Conservation (phyloP, 2,329 filamentous ascomycete genomes). For the Epichloe baconii region DNA sequence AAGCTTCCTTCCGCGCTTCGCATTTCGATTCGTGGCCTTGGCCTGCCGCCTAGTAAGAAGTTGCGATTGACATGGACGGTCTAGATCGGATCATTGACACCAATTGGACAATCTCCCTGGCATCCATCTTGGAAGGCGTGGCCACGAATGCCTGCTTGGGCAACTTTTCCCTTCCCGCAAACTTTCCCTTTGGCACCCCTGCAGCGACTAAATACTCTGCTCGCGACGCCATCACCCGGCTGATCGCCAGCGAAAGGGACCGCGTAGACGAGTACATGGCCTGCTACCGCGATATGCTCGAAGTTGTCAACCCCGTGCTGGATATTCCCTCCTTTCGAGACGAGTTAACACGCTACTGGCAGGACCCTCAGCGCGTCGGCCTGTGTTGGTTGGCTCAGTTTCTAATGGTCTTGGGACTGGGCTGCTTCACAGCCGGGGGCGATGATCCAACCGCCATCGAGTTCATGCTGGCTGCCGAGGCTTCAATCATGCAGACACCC, state of each 20-base stretch:
- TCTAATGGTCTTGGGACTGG: conserved; percentile 23
- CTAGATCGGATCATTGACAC: conserved; percentile 16
- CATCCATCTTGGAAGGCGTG: conserved; percentile 18
- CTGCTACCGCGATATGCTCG: conserved; percentile 19
- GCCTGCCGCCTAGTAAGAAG: background rate
- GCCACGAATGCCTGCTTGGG: conserved; percentile 23
- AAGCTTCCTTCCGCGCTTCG: background rate
- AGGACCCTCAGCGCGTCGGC: conserved; percentile 15
- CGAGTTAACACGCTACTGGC: conserved; percentile 21
- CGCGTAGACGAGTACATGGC: conserved; percentile 16
- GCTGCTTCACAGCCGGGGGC: conserved; percentile 18
- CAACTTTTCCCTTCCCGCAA: conserved; percentile 22
- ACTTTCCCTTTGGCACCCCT: conserved; percentile 25
- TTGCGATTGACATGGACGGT: background rate
- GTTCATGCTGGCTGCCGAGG: conserved; percentile 24
- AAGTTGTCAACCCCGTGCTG: conserved; percentile 22
- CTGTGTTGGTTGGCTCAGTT: conserved; percentile 22
- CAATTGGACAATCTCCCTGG: conserved; percentile 14
- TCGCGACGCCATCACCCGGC: conserved; percentile 17
- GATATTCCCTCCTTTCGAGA: conserved; percentile 16
- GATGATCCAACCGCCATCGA: conserved; percentile 20
- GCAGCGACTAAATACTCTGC: conserved; percentile 20
- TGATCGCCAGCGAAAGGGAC: conserved; percentile 16
- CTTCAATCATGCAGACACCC: conserved; percentile 24
- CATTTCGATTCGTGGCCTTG: too few species aligned